Evolutionary conservation across 2,329 filamentous ascomycete species (phyloP).

Genomic region (Hawksworthiomyces lignivorus): DNA sequence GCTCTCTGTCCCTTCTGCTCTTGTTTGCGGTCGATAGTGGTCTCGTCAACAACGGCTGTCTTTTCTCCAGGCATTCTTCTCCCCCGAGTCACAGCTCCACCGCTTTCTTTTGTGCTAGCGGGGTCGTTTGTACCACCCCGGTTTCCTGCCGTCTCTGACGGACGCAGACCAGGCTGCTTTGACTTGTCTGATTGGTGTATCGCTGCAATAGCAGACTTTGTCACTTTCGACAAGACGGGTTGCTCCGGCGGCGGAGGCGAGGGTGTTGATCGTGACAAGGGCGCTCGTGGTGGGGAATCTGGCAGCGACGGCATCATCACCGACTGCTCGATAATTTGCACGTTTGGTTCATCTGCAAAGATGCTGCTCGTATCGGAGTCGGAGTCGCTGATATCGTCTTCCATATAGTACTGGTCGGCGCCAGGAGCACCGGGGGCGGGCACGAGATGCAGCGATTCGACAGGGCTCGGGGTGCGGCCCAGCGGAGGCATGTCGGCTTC

Average conservation of each 20-base stretch:
- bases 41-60: background rate
- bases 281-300: constrained; percentile 11
- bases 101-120: background rate
- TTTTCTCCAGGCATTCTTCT: constrained; percentile 1
- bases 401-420: constrained; percentile 17
- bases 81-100: background rate
- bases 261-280: background rate
- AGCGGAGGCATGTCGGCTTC: constrained; percentile 11
- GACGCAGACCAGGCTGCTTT: constrained; percentile 29
- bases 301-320: constrained; percentile 26
- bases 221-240: background rate
- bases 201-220: background rate
- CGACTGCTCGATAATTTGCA: constrained; percentile 38
- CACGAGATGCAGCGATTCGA: constrained; percentile 33
- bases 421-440: constrained; percentile 27
- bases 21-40: background rate
- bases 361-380: constrained; percentile 35
- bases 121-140: constrained; percentile 19
- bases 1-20: background rate
- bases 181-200: background rate
- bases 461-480: constrained; percentile 21
- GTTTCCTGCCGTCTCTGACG: constrained; percentile 45
- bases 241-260: constrained; percentile 32
- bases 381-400: constrained; percentile 18
- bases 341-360: constrained; percentile 39